phyloP scores from a whole-genome alignment of 1,139 yeast genomes.

The Martiniozyma asiatica region DNA sequence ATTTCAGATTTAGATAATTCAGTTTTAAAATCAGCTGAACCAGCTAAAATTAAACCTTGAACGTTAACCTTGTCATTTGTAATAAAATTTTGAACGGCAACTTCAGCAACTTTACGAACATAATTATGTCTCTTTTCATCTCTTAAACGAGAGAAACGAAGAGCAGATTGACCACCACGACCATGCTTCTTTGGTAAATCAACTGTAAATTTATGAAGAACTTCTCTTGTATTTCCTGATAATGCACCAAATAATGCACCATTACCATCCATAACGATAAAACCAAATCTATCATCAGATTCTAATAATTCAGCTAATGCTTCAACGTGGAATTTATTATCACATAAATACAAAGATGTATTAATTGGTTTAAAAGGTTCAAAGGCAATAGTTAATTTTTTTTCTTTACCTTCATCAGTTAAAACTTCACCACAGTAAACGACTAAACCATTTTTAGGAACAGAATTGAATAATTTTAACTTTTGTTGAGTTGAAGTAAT shows the following conservation, averaged over 20 bases:
- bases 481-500: slow-evolving; percentile 97
- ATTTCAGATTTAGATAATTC: slow-evolving; percentile 87
- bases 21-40: slow-evolving; percentile 96
- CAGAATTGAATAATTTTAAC: slow-evolving; percentile 75
- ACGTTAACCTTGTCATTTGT: slow-evolving; percentile 87
- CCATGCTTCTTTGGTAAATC: slow-evolving; percentile 99
- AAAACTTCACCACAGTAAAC: slow-evolving; percentile 96
- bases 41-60: slow-evolving; percentile 89
- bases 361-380: slow-evolving; percentile 98
- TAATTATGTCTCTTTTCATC: slow-evolving; percentile 98
- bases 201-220: slow-evolving; percentile 89
- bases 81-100: slow-evolving; percentile 92
- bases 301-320: slow-evolving; percentile 88
- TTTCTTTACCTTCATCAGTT: slow-evolving; percentile 94
- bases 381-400: slow-evolving; percentile 86
- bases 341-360: slow-evolving; percentile 90
- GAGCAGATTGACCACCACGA: slow-evolving; percentile 99
- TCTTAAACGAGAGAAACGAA: slow-evolving; percentile 97
- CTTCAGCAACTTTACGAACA: slow-evolving; percentile 96
- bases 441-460: slow-evolving; percentile 90
- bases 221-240: slow-evolving; percentile 93
- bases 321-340: slow-evolving; percentile 96
- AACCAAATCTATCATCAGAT: slow-evolving; percentile 92
- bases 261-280: slow-evolving; percentile 98
- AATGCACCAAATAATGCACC: slow-evolving; percentile 95